A percentile compares a stretch with the other conserved stretches of the same genome.
phyloP scores from a whole-genome alignment of 2,329 filamentous ascomycete genomes.

The Aspergillus transmontanensis region DNA sequence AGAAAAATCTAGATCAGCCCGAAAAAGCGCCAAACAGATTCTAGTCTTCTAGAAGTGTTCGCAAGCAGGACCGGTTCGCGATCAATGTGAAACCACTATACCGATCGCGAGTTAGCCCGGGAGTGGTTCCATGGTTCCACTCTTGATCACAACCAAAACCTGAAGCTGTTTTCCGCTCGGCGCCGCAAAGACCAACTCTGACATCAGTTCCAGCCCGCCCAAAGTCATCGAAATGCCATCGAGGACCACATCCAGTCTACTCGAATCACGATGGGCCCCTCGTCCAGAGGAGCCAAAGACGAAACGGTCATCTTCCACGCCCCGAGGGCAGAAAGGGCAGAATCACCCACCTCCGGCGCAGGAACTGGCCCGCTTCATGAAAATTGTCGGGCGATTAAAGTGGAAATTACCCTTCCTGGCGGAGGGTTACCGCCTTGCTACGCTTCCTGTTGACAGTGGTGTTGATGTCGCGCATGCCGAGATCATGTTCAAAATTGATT shows the following conservation, averaged over 20 bases:
- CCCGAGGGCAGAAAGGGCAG: conserved; percentile 10
- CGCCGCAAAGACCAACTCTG: not conserved
- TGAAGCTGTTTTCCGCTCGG: not conserved
- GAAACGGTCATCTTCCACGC: conserved; percentile 8
- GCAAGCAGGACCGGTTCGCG: not conserved
- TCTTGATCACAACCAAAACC: not conserved
- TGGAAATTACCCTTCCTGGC: conserved; percentile 67
- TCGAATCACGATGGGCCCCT: conserved; percentile 30
- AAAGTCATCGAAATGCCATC: not conserved
- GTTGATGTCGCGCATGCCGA: conserved; percentile 48
- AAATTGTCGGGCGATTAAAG: conserved; percentile 61
- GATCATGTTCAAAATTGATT: conserved; percentile 76
- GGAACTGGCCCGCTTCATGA: conserved; percentile 61
- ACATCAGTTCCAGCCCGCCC: not conserved
- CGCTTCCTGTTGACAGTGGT: conserved; percentile 27
- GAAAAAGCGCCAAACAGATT: not conserved
- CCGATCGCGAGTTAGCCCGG: not conserved
- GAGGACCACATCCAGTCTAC: conserved; percentile 11
- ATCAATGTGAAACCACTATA: not conserved
- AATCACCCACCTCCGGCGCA: conserved; percentile 29
- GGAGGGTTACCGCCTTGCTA: conserved; percentile 58
- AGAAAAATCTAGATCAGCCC: not conserved
- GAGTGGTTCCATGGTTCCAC: not conserved
- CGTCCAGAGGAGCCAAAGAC: conserved; percentile 4
- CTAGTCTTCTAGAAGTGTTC: not conserved